These are phyloP conservation scores for Hylodesmum podocarpum DNA, from an alignment of 306 rosid genomes.

Conservation along the genomic window DNA sequence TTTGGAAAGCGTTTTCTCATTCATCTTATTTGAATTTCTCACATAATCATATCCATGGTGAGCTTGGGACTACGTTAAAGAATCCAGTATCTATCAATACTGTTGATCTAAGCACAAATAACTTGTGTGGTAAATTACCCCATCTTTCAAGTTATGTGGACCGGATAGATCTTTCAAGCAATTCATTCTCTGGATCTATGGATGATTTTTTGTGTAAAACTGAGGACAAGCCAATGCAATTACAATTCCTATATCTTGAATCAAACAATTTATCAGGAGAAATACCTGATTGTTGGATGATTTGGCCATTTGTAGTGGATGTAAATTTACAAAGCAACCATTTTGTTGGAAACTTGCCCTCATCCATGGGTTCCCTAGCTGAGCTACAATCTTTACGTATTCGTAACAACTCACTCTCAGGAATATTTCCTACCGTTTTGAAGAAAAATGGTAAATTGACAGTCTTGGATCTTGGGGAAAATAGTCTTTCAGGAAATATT, in stretches of 20 bases:
- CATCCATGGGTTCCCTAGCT: neutral
- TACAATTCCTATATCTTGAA: slow-evolving; percentile 1
- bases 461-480: neutral
- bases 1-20: neutral
- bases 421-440: neutral
- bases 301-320: neutral
- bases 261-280: slow-evolving; percentile 20
- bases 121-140: neutral
- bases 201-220: neutral
- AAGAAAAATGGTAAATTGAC: neutral
- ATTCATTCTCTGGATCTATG: neutral
- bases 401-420: neutral
- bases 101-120: slow-evolving; percentile 20
- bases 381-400: neutral
- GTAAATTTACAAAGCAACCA: neutral
- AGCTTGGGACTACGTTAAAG: neutral
- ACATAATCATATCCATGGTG: slow-evolving; percentile 15
- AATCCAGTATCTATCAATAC: fast-evolving
- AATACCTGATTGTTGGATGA: slow-evolving; percentile 16
- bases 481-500: neutral
- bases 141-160: fast-evolving
- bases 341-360: slow-evolving; percentile 4
- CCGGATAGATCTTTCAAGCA: slow-evolving; percentile 4
- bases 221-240: fast-evolving
- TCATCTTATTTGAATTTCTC: neutral